Evolutionary conservation across 176 grass and related monocot species (phyloP).

Genomic region (Bothriochloa decipiens): DNA sequence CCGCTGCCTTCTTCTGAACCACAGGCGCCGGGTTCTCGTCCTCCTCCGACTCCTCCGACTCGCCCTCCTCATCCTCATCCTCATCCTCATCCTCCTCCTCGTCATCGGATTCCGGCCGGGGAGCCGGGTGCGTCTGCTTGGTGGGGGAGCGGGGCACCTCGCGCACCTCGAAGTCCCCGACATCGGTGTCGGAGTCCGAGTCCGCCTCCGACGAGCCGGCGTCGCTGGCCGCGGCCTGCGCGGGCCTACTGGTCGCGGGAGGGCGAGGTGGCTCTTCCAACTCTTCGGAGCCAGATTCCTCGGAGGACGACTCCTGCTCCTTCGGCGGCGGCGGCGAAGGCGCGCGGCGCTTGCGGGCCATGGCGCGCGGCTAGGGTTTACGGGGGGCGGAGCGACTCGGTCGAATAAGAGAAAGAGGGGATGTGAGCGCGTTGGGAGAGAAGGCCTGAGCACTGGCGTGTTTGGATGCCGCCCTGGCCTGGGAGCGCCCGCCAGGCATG

Average conservation of each 20-base stretch:
- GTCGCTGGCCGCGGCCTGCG: not conserved
- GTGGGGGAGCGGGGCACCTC: not conserved
- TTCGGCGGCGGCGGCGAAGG: constrained; percentile 6
- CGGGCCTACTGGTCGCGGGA: not conserved
- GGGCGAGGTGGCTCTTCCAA: not conserved
- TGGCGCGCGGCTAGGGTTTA: constrained; percentile 41
- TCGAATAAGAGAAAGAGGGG: too few species aligned
- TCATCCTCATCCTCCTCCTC: not conserved
- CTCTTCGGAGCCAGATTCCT: not conserved
- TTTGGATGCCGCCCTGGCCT: too few species aligned
- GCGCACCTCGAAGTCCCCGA: constrained; percentile 22
- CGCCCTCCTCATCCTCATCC: not conserved
- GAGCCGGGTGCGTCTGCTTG: not conserved
- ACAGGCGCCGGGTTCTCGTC: not conserved
- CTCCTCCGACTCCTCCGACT: constrained; percentile 19
- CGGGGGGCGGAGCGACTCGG: too few species aligned
- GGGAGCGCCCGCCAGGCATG: too few species aligned
- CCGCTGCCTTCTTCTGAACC: not conserved
- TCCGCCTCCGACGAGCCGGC: not conserved
- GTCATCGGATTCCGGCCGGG: not conserved
- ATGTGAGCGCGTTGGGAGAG: too few species aligned
- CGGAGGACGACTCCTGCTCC: not conserved
- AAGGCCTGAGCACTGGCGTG: too few species aligned
- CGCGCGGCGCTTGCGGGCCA: constrained; percentile 42
- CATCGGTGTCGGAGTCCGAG: constrained; percentile 10